Percentiles rank a stretch among this genome's conserved stretches.
These are phyloP conservation scores for Dioszegia aurantiaca DNA, from an alignment of 768 basidiomycete species.

Conservation along the genomic window DNA sequence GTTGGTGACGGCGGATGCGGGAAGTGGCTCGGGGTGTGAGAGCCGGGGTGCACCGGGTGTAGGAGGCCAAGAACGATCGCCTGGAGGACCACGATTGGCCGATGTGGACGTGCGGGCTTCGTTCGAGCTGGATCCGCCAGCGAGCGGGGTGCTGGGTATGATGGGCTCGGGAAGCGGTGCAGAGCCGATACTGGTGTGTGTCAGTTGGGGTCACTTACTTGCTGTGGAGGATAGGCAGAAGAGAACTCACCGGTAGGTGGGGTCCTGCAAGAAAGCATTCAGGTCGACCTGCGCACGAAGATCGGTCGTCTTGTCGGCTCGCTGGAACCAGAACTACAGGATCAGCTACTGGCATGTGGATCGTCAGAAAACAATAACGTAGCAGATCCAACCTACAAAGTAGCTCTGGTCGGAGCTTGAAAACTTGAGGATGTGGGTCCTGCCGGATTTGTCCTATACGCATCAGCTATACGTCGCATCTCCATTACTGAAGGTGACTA, in stretches of 20 bases:
- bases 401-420: conserved; percentile 82
- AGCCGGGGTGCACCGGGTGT: conserved; percentile 34
- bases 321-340: conserved; percentile 50
- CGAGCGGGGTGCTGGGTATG: conserved; percentile 1
- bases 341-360: background rate
- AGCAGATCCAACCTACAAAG: conserved; percentile 62
- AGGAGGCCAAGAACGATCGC: conserved; percentile 29
- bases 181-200: background rate
- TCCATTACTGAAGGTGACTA: background rate
- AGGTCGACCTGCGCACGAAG: conserved; percentile 35
- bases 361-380: too few relatives aligned
- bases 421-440: conserved; percentile 86
- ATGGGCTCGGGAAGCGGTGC: background rate
- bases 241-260: conserved; percentile 32
- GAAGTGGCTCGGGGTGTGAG: conserved; percentile 25
- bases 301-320: conserved; percentile 25
- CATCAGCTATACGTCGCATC: conserved; percentile 11
- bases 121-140: background rate
- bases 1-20: background rate
- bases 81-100: background rate
- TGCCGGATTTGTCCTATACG: conserved; percentile 58
- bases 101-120: background rate
- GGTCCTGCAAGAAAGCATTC: conserved; percentile 44
- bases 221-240: background rate
- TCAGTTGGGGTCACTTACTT: conserved; percentile 3